Base-by-base conservation (phyloP, 2,329 filamentous ascomycete species). In the Zasmidium cellare region DNA sequence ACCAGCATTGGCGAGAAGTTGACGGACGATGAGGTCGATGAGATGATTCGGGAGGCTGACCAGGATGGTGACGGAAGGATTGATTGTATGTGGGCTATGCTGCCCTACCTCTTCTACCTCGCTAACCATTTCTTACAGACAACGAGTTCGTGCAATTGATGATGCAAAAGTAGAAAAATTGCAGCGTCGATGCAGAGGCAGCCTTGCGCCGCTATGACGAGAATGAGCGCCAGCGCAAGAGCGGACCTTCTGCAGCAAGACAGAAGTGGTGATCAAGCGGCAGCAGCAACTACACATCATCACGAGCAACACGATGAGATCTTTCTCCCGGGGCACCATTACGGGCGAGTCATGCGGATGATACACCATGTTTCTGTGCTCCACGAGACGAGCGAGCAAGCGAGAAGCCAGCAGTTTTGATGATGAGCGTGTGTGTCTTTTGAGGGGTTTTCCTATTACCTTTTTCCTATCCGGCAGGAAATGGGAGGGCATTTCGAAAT, bases 31-130 rank as follows among this genome's bases (percentile, higher is more conserved):
- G 83, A 87, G 76, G 82, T 87, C 58, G 83, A 86, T 61, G 83
- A 86, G 76, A 87, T 87, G 84, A 83, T 87, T 70, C 75, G 81
- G 68, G 82, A 86, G 75, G 84, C 84, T 63, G 85, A 87, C 68
- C 81, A 84, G 77, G 82, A 87, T 70, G 83, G 83, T 44, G 83
- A 87, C 68, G 85, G 85, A 57, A 78, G 80, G 62, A 87, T 87
- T 72, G 84, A 87, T 73, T 87, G 84, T 86, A 41, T 20, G 45
- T 24, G 25, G 28, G 22, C 35, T 41, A 7, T 23, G 28, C 54
- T 57, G 50, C 48, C 6, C 22, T 28, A 6, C 14, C 19, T 31
- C 6, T 25, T n/a, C 9, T 18, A n/a, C 11, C 35, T 7, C 25
- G 38, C 51, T 56, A 23, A 52, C 44, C 48, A 12, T 31, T 7